Evolutionary conservation across 1,284 basidiomycete species (phyloP).

Genomic region (Tremellales sp.): DNA sequence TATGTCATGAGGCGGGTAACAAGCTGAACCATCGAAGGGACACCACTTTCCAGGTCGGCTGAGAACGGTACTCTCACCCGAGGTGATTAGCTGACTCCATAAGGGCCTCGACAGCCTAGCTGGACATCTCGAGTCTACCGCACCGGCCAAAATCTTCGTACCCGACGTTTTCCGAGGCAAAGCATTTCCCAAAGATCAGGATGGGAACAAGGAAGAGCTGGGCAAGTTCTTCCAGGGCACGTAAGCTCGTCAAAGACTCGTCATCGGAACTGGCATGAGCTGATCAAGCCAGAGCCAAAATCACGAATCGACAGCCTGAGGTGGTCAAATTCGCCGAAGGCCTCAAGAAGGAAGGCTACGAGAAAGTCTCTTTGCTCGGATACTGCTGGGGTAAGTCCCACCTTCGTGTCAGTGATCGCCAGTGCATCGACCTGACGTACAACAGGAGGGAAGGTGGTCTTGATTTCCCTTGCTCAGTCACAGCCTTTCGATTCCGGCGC

Average conservation of each 20-base stretch:
- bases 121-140: conserved; percentile 23
- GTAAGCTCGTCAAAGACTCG: conserved; percentile 14
- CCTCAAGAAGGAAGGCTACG: conserved; percentile 24
- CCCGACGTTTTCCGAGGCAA: conserved; percentile 40
- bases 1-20: conserved; percentile 9
- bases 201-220: conserved; percentile 37
- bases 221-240: conserved; percentile 37
- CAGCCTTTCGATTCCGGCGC: conserved; percentile 31
- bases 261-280: neutral
- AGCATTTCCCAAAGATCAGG: conserved; percentile 39
- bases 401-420: neutral
- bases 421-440: neutral
- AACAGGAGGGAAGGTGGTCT: conserved; percentile 37
- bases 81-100: neutral
- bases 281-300: conserved; percentile 28
- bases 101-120: conserved; percentile 39
- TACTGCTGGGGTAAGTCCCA: conserved; percentile 41
- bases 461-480: conserved; percentile 23
- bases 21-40: conserved; percentile 23
- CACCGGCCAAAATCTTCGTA: conserved; percentile 33
- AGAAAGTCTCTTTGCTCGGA: conserved; percentile 33
- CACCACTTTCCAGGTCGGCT: conserved; percentile 32
- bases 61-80: neutral
- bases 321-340: conserved; percentile 31
- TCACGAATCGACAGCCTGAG: conserved; percentile 37